Percentiles rank a stretch among this genome's conserved stretches.
phyloP scores from a whole-genome alignment of 441 rosid species.

The Gossypium schwendimanii region DNA sequence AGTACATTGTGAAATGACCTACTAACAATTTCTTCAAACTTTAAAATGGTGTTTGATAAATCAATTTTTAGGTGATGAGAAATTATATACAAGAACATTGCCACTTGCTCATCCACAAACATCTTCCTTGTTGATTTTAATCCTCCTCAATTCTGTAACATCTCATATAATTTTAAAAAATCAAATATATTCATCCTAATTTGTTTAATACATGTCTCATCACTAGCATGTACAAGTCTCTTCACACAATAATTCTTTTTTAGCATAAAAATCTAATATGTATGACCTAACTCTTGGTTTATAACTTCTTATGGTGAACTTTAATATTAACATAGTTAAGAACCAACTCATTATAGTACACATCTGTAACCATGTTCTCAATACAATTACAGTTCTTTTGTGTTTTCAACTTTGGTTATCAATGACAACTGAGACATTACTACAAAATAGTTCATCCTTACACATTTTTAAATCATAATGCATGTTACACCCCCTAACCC shows the following conservation, averaged over 20 bases:
- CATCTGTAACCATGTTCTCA: background rate
- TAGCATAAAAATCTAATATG: background rate
- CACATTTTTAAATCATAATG: no score
- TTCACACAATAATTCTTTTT: background rate
- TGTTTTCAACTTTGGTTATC: background rate
- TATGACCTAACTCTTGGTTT: background rate
- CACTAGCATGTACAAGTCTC: background rate
- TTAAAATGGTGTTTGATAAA: no score
- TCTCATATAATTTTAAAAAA: background rate
- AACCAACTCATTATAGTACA: background rate
- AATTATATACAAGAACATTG: no score
- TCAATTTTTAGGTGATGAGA: no score
- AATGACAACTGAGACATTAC: background rate
- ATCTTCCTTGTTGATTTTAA: background rate
- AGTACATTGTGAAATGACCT: background rate
- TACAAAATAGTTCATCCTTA: background rate
- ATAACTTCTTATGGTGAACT: background rate
- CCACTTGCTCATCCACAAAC: background rate
- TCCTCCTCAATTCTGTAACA: background rate
- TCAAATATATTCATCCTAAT: background rate
- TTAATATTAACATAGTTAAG: background rate
- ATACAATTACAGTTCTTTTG: background rate
- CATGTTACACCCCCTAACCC: no score
- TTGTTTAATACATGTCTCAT: background rate
- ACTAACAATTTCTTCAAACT: background rate